Evolutionary conservation across 176 grass and related monocot species (phyloP), one percentile per base, ranked within the genome.

Genomic region (Juncus inflexus): DNA sequence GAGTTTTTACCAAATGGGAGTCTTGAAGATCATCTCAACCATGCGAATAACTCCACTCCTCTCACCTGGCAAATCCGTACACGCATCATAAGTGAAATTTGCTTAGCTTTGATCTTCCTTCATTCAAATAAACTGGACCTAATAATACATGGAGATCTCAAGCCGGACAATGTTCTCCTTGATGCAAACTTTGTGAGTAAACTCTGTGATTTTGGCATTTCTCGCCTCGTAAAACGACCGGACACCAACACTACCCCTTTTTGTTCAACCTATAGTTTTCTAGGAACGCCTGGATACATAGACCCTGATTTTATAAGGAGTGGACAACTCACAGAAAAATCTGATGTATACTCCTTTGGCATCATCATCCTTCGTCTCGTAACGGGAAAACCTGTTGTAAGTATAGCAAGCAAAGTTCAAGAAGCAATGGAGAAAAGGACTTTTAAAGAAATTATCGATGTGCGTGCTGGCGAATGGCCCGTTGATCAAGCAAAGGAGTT

Each of bases 321-420:
- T 9, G 87, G 87, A 28, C 19, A 28, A 28, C 19, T 28, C 19
- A 28, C 19, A 28, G 19, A 28, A 28, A 28, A 28, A 28, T 90
- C 86, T 59, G 82, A 90, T 58, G 71, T 74, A 3, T 90, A 90
- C 72, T 82, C 82, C 12, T 79, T 90, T 0, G 82, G 82, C 13
- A 63, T 90, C 45, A 77, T 81, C 5, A 79, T 90, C 68, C 66
- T 90, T 9, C 82, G 65, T 10, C 79, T 90, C 7, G 42, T 90
- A 61, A 86, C 79, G 0, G 86, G 86, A 61, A 82, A 65, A 8
- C 50, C 70, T 49, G 55, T 82, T 35, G 14, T 69, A 9, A 63
- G 63, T 14, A 74, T 85, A 12, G 35, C 7, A 39, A 73, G 66
- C 39, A 55, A 63, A 68, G 78, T 90, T 15, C 16, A 77, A 61